These are phyloP conservation scores for Ceratocystis eucalypticola DNA, from an alignment of 2,329 filamentous ascomycete genomes.

Conservation along the genomic window DNA sequence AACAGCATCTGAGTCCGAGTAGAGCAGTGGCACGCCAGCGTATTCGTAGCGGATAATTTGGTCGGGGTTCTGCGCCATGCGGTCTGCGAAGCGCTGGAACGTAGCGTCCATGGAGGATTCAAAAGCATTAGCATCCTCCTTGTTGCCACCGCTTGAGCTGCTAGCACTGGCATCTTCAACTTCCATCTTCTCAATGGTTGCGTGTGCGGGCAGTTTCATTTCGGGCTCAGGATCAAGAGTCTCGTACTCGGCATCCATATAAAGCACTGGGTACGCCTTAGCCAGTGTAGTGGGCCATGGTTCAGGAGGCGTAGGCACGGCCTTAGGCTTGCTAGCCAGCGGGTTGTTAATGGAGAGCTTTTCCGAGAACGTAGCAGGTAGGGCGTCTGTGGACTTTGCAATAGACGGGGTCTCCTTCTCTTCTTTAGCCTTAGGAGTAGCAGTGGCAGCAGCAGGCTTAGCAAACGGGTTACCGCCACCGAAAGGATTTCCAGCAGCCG, in stretches of 20 bases:
- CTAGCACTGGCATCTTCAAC: constrained; percentile 27
- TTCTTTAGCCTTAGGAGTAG: constrained; percentile 15
- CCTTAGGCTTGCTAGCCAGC: constrained; percentile 24
- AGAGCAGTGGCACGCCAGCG: constrained; percentile 59
- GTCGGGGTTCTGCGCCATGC: constrained; percentile 66
- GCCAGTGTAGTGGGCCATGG: constrained; percentile 53
- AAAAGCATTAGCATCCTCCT: constrained; percentile 53
- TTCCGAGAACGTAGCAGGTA: constrained; percentile 55
- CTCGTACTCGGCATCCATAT: constrained; percentile 87
- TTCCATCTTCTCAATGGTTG: constrained; percentile 33
- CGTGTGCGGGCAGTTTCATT: constrained; percentile 37
- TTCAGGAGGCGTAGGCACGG: constrained; percentile 53
- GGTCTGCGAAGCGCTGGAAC: constrained; percentile 69
- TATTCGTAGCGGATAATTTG: constrained; percentile 75
- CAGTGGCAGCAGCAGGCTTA: constrained; percentile 26
- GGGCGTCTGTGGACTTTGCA: constrained; percentile 23
- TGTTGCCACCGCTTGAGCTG: constrained; percentile 25
- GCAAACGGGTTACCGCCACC: constrained; percentile 44
- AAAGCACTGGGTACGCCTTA: constrained; percentile 58
- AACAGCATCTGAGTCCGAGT: constrained; percentile 62
- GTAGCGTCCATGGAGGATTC: constrained; percentile 61
- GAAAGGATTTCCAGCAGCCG: constrained; percentile 39
- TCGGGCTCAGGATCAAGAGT: constrained; percentile 51
- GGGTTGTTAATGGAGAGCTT: constrained; percentile 59
- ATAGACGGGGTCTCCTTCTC: constrained; percentile 19